Evolutionary conservation across 495 filamentous ascomycete species (phyloP), one percentile per base, ranked within the genome.

Genomic region (Pyronema omphalodes): DNA sequence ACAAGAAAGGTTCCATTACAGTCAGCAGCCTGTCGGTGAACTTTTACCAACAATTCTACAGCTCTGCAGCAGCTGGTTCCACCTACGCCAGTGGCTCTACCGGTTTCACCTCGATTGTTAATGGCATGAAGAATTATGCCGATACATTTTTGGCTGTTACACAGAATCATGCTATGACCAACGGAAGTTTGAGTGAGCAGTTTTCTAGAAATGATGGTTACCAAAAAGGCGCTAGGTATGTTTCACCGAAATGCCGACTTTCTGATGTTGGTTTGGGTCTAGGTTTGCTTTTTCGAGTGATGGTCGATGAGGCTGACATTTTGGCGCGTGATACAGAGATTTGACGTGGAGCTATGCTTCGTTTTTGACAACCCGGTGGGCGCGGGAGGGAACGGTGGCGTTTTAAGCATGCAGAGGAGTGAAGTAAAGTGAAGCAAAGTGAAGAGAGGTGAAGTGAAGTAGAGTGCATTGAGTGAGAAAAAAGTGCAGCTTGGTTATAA

Each of bases 101-200:
- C 12, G 68, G 65, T 6, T 81, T 75, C 58, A 60, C 60, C 0
- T 62, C 66, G 6, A 73, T 82, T 36, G 64, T 75, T 7, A 58
- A 64, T 5, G 74, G 73, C 0, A 68, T 80, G 0, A 75, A 70
- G 51, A 68, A 65, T 3, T 81, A 81, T 53, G 78, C 77, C 2
- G 79, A 83, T 60, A 75, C 74, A 18, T 83, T 81, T 55, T 70
- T 76, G 1, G 66, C 69, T 7, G 58, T 76, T 3, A 69, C 74
- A 11, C 52, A 71, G 44, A 63, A 72, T 56, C 77, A 72, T 61
- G 79, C 61, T 40, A 73, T 60, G 40, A 48, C 59, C 12, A 73
- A 76, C 37, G 80, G 80, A 6, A 72, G 74, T 8, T 54, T 80
- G 40, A 67, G 70, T 6, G 80, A 83, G 58, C 78, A 83, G 57